Evolutionary conservation across 148 eudicot genomes (phyloP).

Genomic region (Dianthus caryophyllus): DNA sequence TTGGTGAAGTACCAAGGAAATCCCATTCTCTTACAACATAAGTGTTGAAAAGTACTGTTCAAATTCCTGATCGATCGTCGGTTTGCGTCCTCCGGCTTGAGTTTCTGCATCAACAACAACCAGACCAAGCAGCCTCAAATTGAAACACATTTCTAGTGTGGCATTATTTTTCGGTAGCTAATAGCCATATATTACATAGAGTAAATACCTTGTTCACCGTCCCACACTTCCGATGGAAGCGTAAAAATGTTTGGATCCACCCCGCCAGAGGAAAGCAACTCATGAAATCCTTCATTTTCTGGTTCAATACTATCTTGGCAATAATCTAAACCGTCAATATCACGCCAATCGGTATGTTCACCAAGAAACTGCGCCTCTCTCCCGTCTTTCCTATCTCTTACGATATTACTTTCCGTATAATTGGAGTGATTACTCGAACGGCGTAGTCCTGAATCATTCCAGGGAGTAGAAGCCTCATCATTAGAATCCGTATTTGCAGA

Average conservation of each 20-base stretch:
- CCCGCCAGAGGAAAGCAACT: conserved; percentile 22
- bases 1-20: not conserved
- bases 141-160: not conserved
- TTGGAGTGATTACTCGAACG: not conserved
- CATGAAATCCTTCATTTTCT: conserved; percentile 15
- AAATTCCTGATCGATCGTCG: conserved; percentile 41
- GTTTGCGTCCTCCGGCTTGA: conserved; percentile 17
- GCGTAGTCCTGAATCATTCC: conserved; percentile 12
- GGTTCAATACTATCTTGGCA: conserved; percentile 1
- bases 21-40: conserved; percentile 23
- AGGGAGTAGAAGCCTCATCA: conserved; percentile 25
- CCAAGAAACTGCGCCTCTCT: conserved; percentile 3
- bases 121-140: not conserved
- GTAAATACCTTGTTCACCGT: conserved; percentile 20
- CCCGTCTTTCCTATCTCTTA: not conserved
- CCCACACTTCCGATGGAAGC: conserved; percentile 19
- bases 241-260: conserved; percentile 11
- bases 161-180: not conserved
- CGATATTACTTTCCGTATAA: conserved; percentile 6
- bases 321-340: conserved; percentile 17
- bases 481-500: conserved; percentile 10
- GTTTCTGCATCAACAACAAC: conserved; percentile 27
- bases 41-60: conserved; percentile 41
- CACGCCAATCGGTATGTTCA: conserved; percentile 15
- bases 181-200: not conserved